Evolutionary conservation across 306 rosid genomes (phyloP).

Genomic region (Mimosa pudica): DNA sequence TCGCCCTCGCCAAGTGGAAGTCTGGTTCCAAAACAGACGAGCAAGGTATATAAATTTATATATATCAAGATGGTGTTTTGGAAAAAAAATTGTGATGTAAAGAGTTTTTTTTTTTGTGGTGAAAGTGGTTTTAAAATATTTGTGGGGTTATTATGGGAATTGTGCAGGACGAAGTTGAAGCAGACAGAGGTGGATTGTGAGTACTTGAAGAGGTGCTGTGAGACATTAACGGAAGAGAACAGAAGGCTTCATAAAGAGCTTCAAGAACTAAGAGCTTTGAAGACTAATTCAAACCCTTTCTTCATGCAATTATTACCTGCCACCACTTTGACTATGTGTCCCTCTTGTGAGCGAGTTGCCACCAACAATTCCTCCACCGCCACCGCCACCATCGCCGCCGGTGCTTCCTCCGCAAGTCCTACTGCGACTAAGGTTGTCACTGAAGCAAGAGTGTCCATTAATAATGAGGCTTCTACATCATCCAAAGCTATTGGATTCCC

Average conservation of each 20-base stretch:
- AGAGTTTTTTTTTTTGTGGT: not conserved
- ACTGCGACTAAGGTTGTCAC: not conserved
- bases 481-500: conserved; percentile 38
- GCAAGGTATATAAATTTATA: conserved; percentile 50
- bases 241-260: conserved; percentile 58
- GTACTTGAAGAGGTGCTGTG: conserved; percentile 54
- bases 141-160: not conserved
- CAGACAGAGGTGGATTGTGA: conserved; percentile 65
- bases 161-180: conserved; percentile 59
- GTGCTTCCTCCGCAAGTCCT: not conserved
- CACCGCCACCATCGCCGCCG: not conserved
- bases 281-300: conserved; percentile 45
- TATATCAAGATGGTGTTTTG: not conserved
- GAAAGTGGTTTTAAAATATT: not conserved
- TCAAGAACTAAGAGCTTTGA: conserved; percentile 60
- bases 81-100: not conserved
- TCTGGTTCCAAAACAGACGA: conserved; percentile 88
- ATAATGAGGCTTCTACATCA: not conserved
- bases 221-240: conserved; percentile 57
- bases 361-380: conserved; percentile 31
- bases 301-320: conserved; percentile 62
- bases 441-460: not conserved
- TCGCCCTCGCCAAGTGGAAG: conserved; percentile 83
- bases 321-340: conserved; percentile 63
- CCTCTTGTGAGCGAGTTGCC: conserved; percentile 59